Evolutionary conservation across 2,329 filamentous ascomycete species (phyloP).

Genomic region (Cucurbitaria berberidis): DNA sequence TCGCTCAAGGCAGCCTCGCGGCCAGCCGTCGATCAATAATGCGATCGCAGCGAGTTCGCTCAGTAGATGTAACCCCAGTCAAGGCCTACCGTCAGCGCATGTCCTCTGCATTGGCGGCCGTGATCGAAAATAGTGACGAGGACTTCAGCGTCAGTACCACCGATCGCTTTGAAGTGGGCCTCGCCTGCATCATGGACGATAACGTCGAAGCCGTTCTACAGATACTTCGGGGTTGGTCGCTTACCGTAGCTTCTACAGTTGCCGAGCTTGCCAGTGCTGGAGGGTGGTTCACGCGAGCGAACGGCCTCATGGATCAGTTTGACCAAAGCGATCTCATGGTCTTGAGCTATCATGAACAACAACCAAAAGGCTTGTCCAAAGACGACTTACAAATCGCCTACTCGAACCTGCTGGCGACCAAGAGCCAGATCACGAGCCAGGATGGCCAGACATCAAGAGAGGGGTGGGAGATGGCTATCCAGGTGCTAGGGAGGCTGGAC

Average conservation of each 20-base stretch:
- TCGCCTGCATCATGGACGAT: slow-evolving; percentile 83
- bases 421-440: slow-evolving; percentile 50
- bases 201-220: slow-evolving; percentile 78
- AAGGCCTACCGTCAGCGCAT: slow-evolving; percentile 78
- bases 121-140: slow-evolving; percentile 69
- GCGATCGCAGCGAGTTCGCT: slow-evolving; percentile 50
- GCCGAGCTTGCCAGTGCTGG: slow-evolving; percentile 84
- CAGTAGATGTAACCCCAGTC: slow-evolving; percentile 60
- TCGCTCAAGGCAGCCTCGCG: slow-evolving; percentile 51
- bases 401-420: slow-evolving; percentile 65
- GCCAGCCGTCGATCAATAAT: slow-evolving; percentile 53
- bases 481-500: slow-evolving; percentile 81
- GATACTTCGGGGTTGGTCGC: slow-evolving; percentile 79
- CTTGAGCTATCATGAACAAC: slow-evolving; percentile 64
- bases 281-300: slow-evolving; percentile 71
- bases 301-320: slow-evolving; percentile 68
- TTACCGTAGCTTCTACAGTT: slow-evolving; percentile 76
- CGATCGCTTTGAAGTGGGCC: slow-evolving; percentile 77
- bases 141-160: slow-evolving; percentile 76
- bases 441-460: slow-evolving; percentile 54
- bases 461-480: slow-evolving; percentile 89
- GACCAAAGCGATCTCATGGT: slow-evolving; percentile 87
- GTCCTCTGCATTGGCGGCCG: slow-evolving; percentile 69
- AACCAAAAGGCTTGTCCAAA: slow-evolving; percentile 63
- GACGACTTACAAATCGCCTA: slow-evolving; percentile 81